Base-by-base conservation (phyloP, 2,329 filamentous ascomycete genomes). In the Whalleya microplaca region DNA sequence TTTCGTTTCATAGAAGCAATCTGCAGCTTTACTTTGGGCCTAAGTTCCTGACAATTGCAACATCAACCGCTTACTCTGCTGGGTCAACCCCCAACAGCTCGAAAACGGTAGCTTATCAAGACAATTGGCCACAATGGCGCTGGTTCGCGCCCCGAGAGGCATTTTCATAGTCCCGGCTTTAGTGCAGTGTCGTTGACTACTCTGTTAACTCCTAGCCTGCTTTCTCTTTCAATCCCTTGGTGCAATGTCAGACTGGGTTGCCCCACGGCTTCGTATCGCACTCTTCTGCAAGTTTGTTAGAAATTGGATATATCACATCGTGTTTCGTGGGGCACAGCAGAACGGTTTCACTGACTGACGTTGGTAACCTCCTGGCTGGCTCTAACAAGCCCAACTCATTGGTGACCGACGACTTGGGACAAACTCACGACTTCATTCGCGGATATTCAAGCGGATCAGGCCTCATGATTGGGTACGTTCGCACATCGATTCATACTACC, bases 281-380 rank as follows among this genome's bases (percentile, higher is more conserved):
- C 48, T 50, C 52, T 61, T 61, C 57, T 63, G 52, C 60, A 56
- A 40, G 41, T 27, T 57, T 55, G 55, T 41, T 58, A 47, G 48
- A 62, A 62, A 58, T 58, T 16, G 55, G 47, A 63, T 55, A 58
- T 46, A 56, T 61, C 60, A 55, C 48, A 46, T 55, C 41, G 29
- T 20, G 29, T 41, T 51, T 45, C 50, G 54, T 58, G 58, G 48
- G 50, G 43, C 55, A 45, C 54, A 52, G 41, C 37, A 52, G 21
- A 51, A 41, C 48, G 50, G 52, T 45, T 44, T 56, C 55, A 41
- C 48, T 50, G 58, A 58, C 58, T 60, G 32, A 46, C 45, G 45
- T 42, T 52, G 32, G 57, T 37, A 43, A 51, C 48, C 45, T 51
- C 19, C 54, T 50, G 48, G 52, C 41, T 21, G 2, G 53, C 20